phyloP scores from a whole-genome alignment of 2,329 filamentous ascomycete species.

The Talaromyces sp. region DNA sequence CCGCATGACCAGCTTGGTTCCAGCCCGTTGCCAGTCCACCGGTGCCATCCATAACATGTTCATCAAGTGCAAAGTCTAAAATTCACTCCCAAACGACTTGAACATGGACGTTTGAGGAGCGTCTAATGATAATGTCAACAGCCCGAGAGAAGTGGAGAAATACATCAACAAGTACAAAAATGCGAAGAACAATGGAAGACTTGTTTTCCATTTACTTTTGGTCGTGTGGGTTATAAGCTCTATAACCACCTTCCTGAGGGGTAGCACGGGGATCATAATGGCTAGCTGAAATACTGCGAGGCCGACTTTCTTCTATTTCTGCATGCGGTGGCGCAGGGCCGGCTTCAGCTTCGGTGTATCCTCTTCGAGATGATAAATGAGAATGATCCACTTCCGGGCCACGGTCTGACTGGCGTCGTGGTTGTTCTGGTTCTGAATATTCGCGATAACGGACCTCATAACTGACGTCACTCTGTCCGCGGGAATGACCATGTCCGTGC shows the following conservation, averaged over 20 bases:
- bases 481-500: conserved; percentile 7
- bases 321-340: not conserved
- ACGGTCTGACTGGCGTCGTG: conserved; percentile 5
- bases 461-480: conserved; percentile 12
- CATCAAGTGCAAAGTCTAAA: not conserved
- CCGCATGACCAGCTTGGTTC: not conserved
- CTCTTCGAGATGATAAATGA: conserved; percentile 1
- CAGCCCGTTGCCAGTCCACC: not conserved
- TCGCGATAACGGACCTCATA: conserved; percentile 10
- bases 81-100: not conserved
- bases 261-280: not conserved
- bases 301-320: not conserved
- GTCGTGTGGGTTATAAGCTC: not conserved
- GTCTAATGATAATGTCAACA: not conserved
- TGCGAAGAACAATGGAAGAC: not conserved
- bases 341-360: not conserved
- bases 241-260: not conserved
- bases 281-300: not conserved
- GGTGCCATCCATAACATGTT: not conserved
- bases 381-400: conserved; percentile 6
- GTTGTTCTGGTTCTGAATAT: conserved; percentile 7
- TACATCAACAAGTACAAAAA: not conserved
- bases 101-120: not conserved
- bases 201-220: not conserved
- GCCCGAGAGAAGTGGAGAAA: not conserved